Evolutionary conservation across 1,139 yeast species (phyloP).

Genomic region (Keqinozyma sinolaborantium): DNA sequence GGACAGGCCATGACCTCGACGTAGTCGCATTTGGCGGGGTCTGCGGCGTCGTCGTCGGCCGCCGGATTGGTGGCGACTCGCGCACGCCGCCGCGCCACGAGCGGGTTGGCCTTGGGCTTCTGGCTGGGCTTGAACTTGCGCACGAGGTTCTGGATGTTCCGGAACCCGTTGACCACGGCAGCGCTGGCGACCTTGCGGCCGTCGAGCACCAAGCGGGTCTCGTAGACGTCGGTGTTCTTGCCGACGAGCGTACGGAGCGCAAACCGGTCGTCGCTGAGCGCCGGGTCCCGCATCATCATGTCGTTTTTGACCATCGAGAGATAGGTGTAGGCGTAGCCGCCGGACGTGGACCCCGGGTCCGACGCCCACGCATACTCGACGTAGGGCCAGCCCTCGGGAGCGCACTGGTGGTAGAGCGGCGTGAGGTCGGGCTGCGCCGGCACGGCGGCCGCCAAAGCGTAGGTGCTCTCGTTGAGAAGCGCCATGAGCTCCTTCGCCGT

Average conservation of each 20-base stretch:
- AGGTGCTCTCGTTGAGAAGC: slow-evolving; percentile 39
- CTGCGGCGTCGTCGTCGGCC: slow-evolving; percentile 37
- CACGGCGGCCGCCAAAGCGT: slow-evolving; percentile 18
- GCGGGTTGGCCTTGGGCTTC: slow-evolving; percentile 27
- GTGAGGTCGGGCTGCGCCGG: slow-evolving; percentile 9
- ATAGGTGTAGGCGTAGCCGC: slow-evolving; percentile 79
- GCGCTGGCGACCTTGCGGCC: slow-evolving; percentile 51
- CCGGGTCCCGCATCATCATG: slow-evolving; percentile 18
- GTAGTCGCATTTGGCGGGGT: slow-evolving; percentile 70
- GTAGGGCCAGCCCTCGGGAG: slow-evolving; percentile 60
- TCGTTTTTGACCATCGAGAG: slow-evolving; percentile 35
- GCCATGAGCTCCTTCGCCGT: slow-evolving; percentile 87
- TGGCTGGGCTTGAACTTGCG: slow-evolving; percentile 62
- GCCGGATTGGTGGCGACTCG: slow-evolving; percentile 18
- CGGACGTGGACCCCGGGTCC: slow-evolving; percentile 79
- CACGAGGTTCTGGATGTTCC: slow-evolving; percentile 91
- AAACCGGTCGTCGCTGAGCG: slow-evolving; percentile 17
- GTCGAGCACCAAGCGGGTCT: slow-evolving; percentile 48
- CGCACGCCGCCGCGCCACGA: slow-evolving; percentile 41
- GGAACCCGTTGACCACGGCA: slow-evolving; percentile 85
- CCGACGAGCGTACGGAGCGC: slow-evolving; percentile 45
- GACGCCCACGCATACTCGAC: slow-evolving; percentile 62
- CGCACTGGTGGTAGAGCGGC: slow-evolving; percentile 29
- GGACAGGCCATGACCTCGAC: slow-evolving; percentile 99
- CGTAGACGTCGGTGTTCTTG: slow-evolving; percentile 73